These are phyloP conservation scores for Pugionium cornutum DNA, from an alignment of 345 rosid species.

Conservation along the genomic window DNA sequence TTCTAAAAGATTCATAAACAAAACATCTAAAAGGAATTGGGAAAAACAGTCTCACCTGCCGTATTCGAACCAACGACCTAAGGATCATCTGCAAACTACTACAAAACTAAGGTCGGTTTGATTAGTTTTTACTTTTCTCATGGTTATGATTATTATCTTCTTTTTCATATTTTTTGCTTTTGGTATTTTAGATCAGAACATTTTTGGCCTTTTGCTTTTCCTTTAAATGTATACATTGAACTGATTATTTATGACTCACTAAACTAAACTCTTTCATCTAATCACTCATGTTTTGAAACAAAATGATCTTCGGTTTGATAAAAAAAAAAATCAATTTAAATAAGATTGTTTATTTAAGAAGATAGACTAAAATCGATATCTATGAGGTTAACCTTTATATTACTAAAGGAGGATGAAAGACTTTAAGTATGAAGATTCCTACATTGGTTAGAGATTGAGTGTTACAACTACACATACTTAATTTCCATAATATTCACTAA, in stretches of 20 bases:
- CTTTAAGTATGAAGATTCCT: no score
- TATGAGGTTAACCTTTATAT: not conserved
- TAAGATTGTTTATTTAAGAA: not conserved
- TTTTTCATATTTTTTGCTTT: slow-evolving; percentile 13
- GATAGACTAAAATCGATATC: not conserved
- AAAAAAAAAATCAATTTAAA: not conserved
- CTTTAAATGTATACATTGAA: not conserved
- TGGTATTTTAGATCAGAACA: not conserved
- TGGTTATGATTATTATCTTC: not conserved
- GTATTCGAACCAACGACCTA: slow-evolving; percentile 14
- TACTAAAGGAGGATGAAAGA: not conserved
- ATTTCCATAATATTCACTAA: slow-evolving; percentile 16
- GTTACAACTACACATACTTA: slow-evolving; percentile 22
- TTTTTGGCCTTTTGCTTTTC: not conserved
- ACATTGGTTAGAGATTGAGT: slow-evolving; percentile 15
- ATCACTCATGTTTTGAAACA: not conserved
- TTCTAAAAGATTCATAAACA: slow-evolving; percentile 3
- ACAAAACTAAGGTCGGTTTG: slow-evolving; percentile 81
- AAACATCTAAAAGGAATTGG: not conserved
- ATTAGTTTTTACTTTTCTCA: not conserved
- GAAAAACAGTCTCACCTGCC: slow-evolving; percentile 8
- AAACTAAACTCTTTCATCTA: not conserved
- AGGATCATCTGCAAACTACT: slow-evolving; percentile 37
- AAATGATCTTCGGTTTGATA: not conserved
- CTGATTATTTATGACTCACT: not conserved